Percentiles rank a stretch among this genome's conserved stretches.
Conservation (phyloP, 1,139 yeast genomes). For the Groenewaldozyma sp. region DNA sequence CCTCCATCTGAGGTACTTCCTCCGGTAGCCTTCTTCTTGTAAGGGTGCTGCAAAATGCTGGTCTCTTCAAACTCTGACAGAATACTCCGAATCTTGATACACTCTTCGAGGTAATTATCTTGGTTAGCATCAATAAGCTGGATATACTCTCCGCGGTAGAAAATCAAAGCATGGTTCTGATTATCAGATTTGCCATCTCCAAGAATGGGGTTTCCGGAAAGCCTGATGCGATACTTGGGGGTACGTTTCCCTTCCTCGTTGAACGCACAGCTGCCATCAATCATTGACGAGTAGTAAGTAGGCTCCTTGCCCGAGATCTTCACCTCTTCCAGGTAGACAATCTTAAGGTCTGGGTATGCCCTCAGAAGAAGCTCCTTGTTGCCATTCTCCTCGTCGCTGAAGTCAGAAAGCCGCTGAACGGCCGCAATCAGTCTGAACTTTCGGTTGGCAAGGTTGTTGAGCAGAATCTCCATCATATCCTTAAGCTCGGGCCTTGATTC, state of each 20-base stretch:
- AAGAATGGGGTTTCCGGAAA: constrained; percentile 79
- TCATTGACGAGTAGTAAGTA: constrained; percentile 50
- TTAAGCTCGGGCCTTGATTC: constrained; percentile 22
- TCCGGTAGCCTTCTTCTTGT: constrained; percentile 17
- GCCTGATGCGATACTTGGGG: constrained; percentile 45
- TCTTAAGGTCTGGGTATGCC: constrained; percentile 52
- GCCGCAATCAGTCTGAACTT: constrained; percentile 64
- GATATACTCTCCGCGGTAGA: constrained; percentile 76
- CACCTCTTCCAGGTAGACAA: constrained; percentile 48
- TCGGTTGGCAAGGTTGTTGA: constrained; percentile 46
- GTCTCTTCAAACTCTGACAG: constrained; percentile 71
- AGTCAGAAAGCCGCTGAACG: constrained; percentile 54
- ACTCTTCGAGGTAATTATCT: constrained; percentile 79
- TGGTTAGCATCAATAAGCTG: constrained; percentile 86
- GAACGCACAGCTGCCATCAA: constrained; percentile 42
- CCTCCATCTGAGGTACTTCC: too few species aligned
- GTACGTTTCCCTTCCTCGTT: constrained; percentile 36
- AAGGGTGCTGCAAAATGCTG: constrained; percentile 25
- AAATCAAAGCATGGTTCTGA: constrained; percentile 69
- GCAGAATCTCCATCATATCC: constrained; percentile 29
- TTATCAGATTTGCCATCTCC: constrained; percentile 91
- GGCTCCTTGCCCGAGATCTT: constrained; percentile 30
- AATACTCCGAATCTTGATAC: constrained; percentile 69
- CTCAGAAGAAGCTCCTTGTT: constrained; percentile 49
- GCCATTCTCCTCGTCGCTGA: constrained; percentile 43